Evolutionary conservation across 2,329 filamentous ascomycete species (phyloP).

Genomic region (Colletotrichum sp.): DNA sequence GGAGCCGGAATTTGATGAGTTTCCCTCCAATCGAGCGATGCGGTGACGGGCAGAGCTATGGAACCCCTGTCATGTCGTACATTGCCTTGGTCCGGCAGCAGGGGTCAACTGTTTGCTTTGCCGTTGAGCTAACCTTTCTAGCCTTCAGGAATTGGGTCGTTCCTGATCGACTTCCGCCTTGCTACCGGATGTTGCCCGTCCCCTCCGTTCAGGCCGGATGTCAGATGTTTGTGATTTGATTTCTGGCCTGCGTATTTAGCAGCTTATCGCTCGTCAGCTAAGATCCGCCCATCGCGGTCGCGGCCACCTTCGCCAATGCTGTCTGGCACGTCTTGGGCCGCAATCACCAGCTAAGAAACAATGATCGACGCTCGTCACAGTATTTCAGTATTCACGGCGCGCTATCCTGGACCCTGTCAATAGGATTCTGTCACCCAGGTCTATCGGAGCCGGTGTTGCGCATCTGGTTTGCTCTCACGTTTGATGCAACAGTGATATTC

Average conservation of each 20-base stretch:
- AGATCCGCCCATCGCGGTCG: neutral
- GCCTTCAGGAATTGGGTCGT: neutral
- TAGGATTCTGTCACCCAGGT: neutral
- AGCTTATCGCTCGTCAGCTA: neutral
- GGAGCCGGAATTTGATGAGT: neutral
- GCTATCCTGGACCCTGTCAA: neutral
- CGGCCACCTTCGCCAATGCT: neutral
- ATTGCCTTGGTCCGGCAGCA: constrained; percentile 1
- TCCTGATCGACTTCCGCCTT: neutral
- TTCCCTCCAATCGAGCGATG: neutral
- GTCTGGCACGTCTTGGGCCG: neutral
- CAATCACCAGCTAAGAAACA: neutral
- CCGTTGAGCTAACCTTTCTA: constrained; percentile 11
- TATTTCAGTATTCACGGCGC: neutral
- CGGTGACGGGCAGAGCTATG: neutral
- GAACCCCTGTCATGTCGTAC: constrained; percentile 20
- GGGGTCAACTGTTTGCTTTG: constrained; percentile 11
- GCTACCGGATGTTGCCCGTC: neutral
- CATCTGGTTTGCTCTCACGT: neutral
- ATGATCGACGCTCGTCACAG: constrained; percentile 19
- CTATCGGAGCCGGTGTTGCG: neutral
- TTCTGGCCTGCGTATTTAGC: neutral
- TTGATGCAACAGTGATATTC: constrained; percentile 14
- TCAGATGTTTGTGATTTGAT: neutral
- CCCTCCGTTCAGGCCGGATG: neutral